Evolutionary conservation across 2,329 filamentous ascomycete species (phyloP), one percentile per base, ranked within the genome.

Genomic region (Phialophora chinensis): DNA sequence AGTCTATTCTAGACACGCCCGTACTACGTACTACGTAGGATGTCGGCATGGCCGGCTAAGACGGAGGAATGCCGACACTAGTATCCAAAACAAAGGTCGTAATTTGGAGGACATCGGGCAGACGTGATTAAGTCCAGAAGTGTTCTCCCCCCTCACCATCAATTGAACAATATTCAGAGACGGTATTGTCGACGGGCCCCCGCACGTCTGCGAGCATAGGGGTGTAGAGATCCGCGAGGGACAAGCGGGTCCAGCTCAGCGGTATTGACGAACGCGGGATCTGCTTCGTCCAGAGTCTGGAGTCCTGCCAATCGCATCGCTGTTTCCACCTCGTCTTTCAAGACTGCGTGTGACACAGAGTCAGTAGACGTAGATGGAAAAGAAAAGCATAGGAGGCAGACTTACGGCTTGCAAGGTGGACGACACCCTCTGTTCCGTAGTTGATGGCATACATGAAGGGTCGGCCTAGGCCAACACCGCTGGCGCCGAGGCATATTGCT

Each of bases 281-380:
- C 84, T 3, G 87, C 81, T 73, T 89, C 82, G 60, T 84, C 82
- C 4, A 90, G 76, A 67, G 85, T 82, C 1, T 85, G 88, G 42
- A 90, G 81, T 1, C 88, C 88, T 66, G 88, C 84, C 74, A 90
- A 82, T 25, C 85, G 83, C 88, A 90, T 90, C 1, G 87, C 87
- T 1, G 86, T 88, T 70, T 88, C 84, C 4, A 90, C 75, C 73
- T 91, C 88, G 66, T 90, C 88, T 63, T 80, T 81, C n/a, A 87
- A 69, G n/a, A 85, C 82, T 84, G 59, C 4, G 25, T n/a, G 25
- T 82, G 66, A n/a, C 17, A 20, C 3, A 6, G 20, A 35, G 27
- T 61, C 85, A 85, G 11, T 81, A 81, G 82, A 75, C 2, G 81
- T 80, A 67, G 83, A 85, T 31, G 17, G 27, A 23, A 42, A 3